Percentiles rank a stretch among this genome's conserved stretches.
Conservation (phyloP, 129 eudicot genomes). For the Artemisia argyi region DNA sequence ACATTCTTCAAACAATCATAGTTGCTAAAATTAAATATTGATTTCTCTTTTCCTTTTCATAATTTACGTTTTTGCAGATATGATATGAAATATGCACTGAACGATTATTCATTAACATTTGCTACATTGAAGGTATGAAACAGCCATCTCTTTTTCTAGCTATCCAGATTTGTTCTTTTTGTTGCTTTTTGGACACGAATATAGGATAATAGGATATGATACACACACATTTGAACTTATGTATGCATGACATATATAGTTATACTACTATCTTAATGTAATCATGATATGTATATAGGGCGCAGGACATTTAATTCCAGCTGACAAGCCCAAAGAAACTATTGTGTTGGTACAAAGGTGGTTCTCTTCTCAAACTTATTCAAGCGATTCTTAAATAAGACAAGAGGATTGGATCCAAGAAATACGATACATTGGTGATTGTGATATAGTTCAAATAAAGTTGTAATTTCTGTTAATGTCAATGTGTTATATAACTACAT, state of each 20-base stretch:
- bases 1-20: neutral
- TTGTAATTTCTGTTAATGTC: too few species aligned
- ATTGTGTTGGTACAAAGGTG: neutral
- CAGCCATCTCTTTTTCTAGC: too few species aligned
- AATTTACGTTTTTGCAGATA: neutral
- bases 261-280: too few species aligned
- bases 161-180: too few species aligned
- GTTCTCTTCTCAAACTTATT: conserved; percentile 10
- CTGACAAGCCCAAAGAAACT: conserved; percentile 14
- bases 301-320: conserved; percentile 14
- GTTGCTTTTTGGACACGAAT: too few species aligned
- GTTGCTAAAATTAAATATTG: neutral
- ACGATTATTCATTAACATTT: conserved; percentile 16
- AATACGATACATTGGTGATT: neutral
- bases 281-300: neutral
- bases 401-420: neutral
- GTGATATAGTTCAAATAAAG: too few species aligned
- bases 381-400: neutral
- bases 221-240: too few species aligned
- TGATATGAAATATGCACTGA: conserved; percentile 1
- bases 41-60: neutral
- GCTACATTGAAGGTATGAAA: conserved; percentile 18
- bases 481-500: too few species aligned
- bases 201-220: too few species aligned
- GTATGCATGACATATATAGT: too few species aligned